Evolutionary conservation across 2,329 filamentous ascomycete genomes (phyloP).

Genomic region (Knoxdaviesia proteae): DNA sequence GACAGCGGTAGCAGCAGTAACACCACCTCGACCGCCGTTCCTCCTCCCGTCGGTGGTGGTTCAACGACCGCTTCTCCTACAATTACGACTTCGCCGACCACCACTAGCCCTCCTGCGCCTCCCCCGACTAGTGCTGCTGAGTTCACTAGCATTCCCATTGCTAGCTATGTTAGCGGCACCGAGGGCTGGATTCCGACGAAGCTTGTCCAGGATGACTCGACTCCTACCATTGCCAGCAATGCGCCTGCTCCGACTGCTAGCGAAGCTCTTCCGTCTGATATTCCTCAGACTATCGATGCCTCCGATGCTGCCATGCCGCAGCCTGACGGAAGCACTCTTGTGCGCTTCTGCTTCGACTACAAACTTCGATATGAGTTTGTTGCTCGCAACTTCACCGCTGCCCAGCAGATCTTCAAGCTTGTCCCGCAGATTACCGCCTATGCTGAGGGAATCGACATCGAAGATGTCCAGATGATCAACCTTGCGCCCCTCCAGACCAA

Average conservation of each 20-base stretch:
- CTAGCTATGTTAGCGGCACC: slow-evolving; percentile 3
- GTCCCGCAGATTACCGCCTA: slow-evolving; percentile 52
- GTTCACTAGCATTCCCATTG: slow-evolving; percentile 5
- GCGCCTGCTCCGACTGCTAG: slow-evolving; percentile 10
- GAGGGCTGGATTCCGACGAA: slow-evolving; percentile 5
- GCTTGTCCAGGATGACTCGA: slow-evolving; percentile 5
- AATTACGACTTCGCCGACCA: neutral
- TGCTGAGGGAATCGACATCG: slow-evolving; percentile 32
- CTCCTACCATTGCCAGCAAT: slow-evolving; percentile 5
- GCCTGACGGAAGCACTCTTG: slow-evolving; percentile 45
- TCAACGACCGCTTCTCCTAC: too few species aligned
- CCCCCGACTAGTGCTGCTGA: slow-evolving; percentile 5
- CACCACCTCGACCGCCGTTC: neutral
- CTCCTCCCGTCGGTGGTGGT: too few species aligned
- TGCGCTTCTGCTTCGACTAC: slow-evolving; percentile 71
- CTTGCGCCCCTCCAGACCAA: slow-evolving; percentile 62
- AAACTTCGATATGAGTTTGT: slow-evolving; percentile 74
- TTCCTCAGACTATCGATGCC: slow-evolving; percentile 61
- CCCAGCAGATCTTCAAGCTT: slow-evolving; percentile 66
- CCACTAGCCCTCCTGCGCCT: neutral
- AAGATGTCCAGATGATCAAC: slow-evolving; percentile 44
- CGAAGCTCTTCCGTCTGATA: slow-evolving; percentile 37
- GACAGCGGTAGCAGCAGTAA: too few species aligned
- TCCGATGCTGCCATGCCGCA: slow-evolving; percentile 28
- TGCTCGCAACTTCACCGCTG: slow-evolving; percentile 45